phyloP scores from a whole-genome alignment of 1,139 yeast species.

The Candida sp. region DNA sequence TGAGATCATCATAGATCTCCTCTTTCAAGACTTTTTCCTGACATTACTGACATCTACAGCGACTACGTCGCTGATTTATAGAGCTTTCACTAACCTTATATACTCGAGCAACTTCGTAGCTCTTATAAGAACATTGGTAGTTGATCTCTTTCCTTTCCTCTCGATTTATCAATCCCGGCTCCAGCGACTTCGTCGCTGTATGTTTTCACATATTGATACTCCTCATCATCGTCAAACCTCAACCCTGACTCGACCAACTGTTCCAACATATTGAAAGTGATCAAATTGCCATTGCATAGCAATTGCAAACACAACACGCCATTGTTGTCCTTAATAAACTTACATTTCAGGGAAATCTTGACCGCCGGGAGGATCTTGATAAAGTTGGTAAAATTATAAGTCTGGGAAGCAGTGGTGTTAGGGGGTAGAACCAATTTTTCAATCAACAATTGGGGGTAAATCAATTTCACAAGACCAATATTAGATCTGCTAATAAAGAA shows the following conservation, averaged over 20 bases:
- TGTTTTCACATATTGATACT: slow-evolving; percentile 3
- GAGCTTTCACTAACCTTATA: too few relatives aligned
- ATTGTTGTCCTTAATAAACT: slow-evolving; percentile 53
- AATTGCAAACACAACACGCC: slow-evolving; percentile 52
- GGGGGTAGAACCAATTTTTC: slow-evolving; percentile 39
- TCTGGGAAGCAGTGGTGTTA: slow-evolving; percentile 17
- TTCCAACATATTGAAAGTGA: slow-evolving; percentile 62
- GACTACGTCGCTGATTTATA: too few relatives aligned
- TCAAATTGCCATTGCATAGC: slow-evolving; percentile 46
- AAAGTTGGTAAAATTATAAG: slow-evolving; percentile 52
- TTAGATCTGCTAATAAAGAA: slow-evolving; percentile 64
- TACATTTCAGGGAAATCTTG: slow-evolving; percentile 55
- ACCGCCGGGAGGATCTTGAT: slow-evolving; percentile 53
- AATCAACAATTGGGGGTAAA: slow-evolving; percentile 64
- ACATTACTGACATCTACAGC: too few relatives aligned
- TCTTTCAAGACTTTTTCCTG: too few relatives aligned
- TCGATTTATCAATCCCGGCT: slow-evolving; percentile 4
- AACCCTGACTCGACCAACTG: slow-evolving; percentile 2
- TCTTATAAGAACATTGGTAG: neutral
- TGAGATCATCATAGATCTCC: too few relatives aligned
- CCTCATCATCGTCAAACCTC: slow-evolving; percentile 9
- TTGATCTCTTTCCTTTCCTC: slow-evolving; percentile 5
- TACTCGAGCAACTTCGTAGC: too few relatives aligned
- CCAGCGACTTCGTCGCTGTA: slow-evolving; percentile 3
- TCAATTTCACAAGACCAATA: slow-evolving; percentile 66